Evolutionary conservation across 129 eudicot genomes (phyloP), one percentile per base, ranked within the genome.

Genomic region (Pseudognaphalium luteoalbum): DNA sequence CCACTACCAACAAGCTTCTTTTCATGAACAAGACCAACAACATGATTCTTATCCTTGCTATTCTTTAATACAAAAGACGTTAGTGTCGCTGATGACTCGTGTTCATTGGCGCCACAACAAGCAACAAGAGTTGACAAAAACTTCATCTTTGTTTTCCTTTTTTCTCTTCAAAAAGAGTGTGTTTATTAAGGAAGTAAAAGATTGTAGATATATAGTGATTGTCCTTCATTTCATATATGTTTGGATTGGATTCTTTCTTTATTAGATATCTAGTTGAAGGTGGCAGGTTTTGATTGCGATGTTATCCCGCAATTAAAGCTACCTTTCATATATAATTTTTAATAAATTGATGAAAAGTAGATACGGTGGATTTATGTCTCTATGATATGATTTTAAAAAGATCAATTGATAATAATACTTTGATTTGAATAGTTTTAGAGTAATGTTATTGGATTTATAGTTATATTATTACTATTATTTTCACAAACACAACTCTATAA

Each of bases 261-360:
- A 52, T 66, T 51, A 7, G 41, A 67, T 58, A 76, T 52, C 21
- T 33, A 76, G 4, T 76, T 58, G 67, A 29, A 67, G 80, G 76
- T 75, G 66, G 76, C 76, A 32, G 84, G 80, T 68, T 73, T 68
- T 44, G 84, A 80, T 74, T 50, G 70, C 50, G 84, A 80, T 51
- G 73, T 68, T 22, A 44, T 63, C 78, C 73, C 73, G 59, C 68
- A 72, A 51, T 65, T 74, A 66, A 67, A 75, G 75, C 57, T 12
- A 7, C 33, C 57, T 51, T 73, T 12, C 17, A 47, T 11, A 25
- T 25, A 25, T 42, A 1, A 16, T 35, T 71, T 25, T 7, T 10
- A n/a, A 16, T 30, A 30, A 64, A 28, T 22, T 78, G 76, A n/a
- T 59, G 19, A 74, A 74, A 80, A 67, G 84, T 80, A 74, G 84